phyloP scores from a whole-genome alignment of 2,329 filamentous ascomycete species.

The Fusarium sp. region DNA sequence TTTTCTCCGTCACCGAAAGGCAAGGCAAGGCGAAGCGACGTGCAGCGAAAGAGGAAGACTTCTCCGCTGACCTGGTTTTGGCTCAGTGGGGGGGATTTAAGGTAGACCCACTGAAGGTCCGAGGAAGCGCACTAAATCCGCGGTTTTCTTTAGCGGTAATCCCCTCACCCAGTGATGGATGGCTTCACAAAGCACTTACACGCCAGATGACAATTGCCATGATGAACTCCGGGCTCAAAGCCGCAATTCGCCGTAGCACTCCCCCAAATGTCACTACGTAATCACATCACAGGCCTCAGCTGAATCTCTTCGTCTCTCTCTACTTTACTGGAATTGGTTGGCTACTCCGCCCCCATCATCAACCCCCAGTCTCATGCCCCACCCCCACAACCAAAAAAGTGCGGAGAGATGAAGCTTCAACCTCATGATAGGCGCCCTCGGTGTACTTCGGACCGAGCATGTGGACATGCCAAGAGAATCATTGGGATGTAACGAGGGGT shows the following conservation, averaged over 20 bases:
- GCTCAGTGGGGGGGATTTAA: neutral
- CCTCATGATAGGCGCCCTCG: constrained; percentile 8
- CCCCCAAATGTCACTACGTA: neutral
- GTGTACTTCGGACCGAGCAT: constrained; percentile 35
- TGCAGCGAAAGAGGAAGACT: neutral
- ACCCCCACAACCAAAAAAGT: constrained; percentile 35
- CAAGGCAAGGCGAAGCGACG: neutral
- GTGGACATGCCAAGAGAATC: constrained; percentile 9
- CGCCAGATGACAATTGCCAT: neutral
- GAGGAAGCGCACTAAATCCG: neutral
- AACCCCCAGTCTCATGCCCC: constrained; percentile 15
- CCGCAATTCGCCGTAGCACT: neutral
- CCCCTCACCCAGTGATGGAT: neutral
- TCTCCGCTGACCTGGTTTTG: neutral
- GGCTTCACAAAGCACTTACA: neutral
- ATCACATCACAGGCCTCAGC: neutral
- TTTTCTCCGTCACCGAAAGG: neutral
- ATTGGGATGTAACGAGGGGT: neutral
- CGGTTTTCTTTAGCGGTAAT: neutral
- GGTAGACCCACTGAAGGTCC: constrained; percentile 1
- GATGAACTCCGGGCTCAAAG: neutral
- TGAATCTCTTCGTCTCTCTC: neutral
- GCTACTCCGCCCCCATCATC: constrained; percentile 19
- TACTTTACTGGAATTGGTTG: neutral
- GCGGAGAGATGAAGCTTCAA: constrained; percentile 21